These are phyloP conservation scores for Sphaerosporella brunnea DNA, from an alignment of 495 filamentous ascomycete species.

Conservation along the genomic window DNA sequence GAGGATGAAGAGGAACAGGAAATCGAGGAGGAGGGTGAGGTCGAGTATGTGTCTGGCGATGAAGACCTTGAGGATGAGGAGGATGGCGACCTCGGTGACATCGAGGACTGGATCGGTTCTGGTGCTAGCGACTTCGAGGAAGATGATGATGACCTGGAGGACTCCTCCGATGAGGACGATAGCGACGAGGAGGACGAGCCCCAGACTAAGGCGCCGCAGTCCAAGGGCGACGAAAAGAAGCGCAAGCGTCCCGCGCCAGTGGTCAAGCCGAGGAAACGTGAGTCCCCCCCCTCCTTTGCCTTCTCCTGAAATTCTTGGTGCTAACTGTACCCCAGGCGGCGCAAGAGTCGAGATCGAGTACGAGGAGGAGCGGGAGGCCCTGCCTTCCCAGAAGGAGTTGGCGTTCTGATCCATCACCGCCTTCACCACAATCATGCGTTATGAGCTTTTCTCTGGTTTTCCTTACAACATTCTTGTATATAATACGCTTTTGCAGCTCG, in stretches of 20 bases:
- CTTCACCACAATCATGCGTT: no score
- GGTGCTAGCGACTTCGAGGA: conserved; percentile 35
- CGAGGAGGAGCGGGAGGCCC: conserved; percentile 30
- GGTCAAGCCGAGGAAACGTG: conserved; percentile 31
- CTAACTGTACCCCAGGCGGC: conserved; percentile 13
- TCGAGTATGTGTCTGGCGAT: conserved; percentile 63
- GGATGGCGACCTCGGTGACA: conserved; percentile 39
- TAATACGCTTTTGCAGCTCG: no score
- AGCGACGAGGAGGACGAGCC: conserved; percentile 33
- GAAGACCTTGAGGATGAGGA: conserved; percentile 42
- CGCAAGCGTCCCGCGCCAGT: conserved; percentile 29
- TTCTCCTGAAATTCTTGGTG: conserved; percentile 1
- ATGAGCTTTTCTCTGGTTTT: no score
- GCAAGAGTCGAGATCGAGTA: conserved; percentile 37
- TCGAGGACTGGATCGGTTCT: conserved; percentile 56
- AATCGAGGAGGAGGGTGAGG: conserved; percentile 47
- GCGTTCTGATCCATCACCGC: conserved; percentile 15
- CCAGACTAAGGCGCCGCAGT: conserved; percentile 23
- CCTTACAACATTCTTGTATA: no score
- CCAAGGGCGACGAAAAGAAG: conserved; percentile 28
- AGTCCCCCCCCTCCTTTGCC: background rate
- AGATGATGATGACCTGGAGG: conserved; percentile 28
- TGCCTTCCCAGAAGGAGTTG: conserved; percentile 15
- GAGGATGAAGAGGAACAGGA: conserved; percentile 54
- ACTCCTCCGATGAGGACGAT: conserved; percentile 20